phyloP scores from a whole-genome alignment of 345 rosid genomes.

The Isatis tinctoria region DNA sequence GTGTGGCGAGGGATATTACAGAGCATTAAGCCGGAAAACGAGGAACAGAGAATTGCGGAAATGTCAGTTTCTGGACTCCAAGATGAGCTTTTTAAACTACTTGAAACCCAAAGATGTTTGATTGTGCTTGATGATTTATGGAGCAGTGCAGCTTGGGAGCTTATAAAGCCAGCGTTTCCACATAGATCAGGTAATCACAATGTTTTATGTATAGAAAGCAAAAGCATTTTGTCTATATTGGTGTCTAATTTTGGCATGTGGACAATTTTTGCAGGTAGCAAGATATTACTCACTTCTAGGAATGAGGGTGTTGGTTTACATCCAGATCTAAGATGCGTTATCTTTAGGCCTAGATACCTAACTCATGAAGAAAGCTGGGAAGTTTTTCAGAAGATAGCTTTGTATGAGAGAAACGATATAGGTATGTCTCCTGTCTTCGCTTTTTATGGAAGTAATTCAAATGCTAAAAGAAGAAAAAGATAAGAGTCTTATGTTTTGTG shows the following conservation, averaged over 20 bases:
- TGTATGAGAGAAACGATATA: constrained; percentile 9
- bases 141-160: constrained; percentile 35
- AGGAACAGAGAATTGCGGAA: constrained; percentile 30
- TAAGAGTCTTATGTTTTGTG: not conserved
- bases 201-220: not conserved
- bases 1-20: constrained; percentile 34
- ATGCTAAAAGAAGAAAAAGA: not conserved
- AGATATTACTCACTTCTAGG: constrained; percentile 45
- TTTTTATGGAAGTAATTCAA: not conserved
- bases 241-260: not conserved
- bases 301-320: constrained; percentile 27
- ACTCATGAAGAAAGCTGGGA: constrained; percentile 36
- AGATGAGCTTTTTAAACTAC: constrained; percentile 13
- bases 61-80: constrained; percentile 11
- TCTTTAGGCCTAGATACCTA: constrained; percentile 14
- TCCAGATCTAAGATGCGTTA: constrained; percentile 1
- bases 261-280: constrained; percentile 29
- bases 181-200: not conserved
- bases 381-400: constrained; percentile 30
- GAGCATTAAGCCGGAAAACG: constrained; percentile 14
- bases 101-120: constrained; percentile 29
- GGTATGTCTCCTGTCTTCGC: constrained; percentile 15
- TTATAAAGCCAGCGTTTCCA: constrained; percentile 32
- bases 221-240: not conserved
- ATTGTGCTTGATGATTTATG: constrained; percentile 46